Conservation (phyloP, 257 asterid species). For the Solanum habrochaites region DNA sequence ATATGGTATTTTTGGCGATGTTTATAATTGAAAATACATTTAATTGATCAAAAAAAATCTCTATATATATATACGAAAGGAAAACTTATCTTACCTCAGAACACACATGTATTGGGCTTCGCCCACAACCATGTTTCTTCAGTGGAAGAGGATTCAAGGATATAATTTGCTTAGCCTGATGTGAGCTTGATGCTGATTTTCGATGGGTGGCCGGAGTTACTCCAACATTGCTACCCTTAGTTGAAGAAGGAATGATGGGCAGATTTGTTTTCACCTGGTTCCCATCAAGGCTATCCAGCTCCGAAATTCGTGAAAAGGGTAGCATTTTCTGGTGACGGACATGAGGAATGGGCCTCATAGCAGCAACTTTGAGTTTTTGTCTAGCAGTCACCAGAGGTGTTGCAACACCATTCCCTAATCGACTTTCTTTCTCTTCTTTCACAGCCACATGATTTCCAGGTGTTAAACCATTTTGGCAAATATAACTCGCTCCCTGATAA, state of each 20-base stretch:
- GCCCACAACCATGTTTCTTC: constrained; percentile 91
- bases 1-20: neutral
- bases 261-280: constrained; percentile 40
- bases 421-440: constrained; percentile 23
- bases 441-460: constrained; percentile 9
- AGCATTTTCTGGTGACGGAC: constrained; percentile 93
- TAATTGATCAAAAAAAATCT: neutral
- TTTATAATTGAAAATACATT: neutral
- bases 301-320: constrained; percentile 60
- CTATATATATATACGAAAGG: neutral
- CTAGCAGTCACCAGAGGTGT: constrained; percentile 22
- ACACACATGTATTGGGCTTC: constrained; percentile 87
- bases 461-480: constrained; percentile 19
- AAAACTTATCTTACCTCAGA: constrained; percentile 55
- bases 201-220: constrained; percentile 45
- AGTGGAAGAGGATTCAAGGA: constrained; percentile 93
- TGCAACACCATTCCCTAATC: constrained; percentile 30
- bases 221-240: constrained; percentile 46
- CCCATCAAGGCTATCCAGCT: constrained; percentile 42
- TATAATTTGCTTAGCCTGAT: constrained; percentile 86
- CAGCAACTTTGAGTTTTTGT: constrained; percentile 57
- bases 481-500: constrained; percentile 19
- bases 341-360: constrained; percentile 94
- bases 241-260: constrained; percentile 39
- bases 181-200: constrained; percentile 48